Conservation (phyloP, 805 yeast genomes). For the Teunomyces funiuensis region DNA sequence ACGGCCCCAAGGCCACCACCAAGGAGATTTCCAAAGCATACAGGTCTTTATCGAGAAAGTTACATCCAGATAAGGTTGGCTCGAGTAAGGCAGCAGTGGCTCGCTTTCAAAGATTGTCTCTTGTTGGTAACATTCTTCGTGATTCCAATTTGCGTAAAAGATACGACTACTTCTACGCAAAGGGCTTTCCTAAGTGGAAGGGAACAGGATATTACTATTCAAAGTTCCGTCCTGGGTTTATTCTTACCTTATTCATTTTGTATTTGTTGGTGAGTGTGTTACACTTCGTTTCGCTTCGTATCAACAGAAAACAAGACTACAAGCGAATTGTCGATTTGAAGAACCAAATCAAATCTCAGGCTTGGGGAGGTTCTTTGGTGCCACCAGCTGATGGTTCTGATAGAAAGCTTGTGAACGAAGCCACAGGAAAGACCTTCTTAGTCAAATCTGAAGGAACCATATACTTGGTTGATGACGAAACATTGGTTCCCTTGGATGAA, state of each 20-base stretch:
- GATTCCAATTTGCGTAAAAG: slow-evolving; percentile 53
- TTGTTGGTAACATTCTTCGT: slow-evolving; percentile 73
- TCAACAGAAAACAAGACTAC: slow-evolving; percentile 56
- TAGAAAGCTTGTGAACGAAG: slow-evolving; percentile 41
- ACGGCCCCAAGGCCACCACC: slow-evolving; percentile 45
- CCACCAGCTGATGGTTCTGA: slow-evolving; percentile 53
- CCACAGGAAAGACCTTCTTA: slow-evolving; percentile 50
- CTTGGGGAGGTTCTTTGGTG: slow-evolving; percentile 53
- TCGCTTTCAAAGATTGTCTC: slow-evolving; percentile 74
- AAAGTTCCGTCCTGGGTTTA: slow-evolving; percentile 67
- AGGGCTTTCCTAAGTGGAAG: slow-evolving; percentile 85
- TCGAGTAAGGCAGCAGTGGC: slow-evolving; percentile 53
- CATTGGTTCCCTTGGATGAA: slow-evolving; percentile 42
- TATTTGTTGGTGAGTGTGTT: slow-evolving; percentile 51
- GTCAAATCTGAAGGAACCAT: slow-evolving; percentile 60
- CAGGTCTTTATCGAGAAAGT: slow-evolving; percentile 63
- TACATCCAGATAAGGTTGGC: slow-evolving; percentile 81
- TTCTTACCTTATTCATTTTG: slow-evolving; percentile 51
- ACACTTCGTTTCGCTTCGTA: slow-evolving; percentile 57
- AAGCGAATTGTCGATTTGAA: slow-evolving; percentile 55
- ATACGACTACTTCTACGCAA: slow-evolving; percentile 79
- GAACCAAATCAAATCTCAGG: slow-evolving; percentile 49
- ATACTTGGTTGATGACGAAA: slow-evolving; percentile 41
- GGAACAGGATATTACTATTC: slow-evolving; percentile 64
- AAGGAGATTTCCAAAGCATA: slow-evolving; percentile 65